phyloP scores from a whole-genome alignment of 345 rosid species.

The Kandelia obovata region DNA sequence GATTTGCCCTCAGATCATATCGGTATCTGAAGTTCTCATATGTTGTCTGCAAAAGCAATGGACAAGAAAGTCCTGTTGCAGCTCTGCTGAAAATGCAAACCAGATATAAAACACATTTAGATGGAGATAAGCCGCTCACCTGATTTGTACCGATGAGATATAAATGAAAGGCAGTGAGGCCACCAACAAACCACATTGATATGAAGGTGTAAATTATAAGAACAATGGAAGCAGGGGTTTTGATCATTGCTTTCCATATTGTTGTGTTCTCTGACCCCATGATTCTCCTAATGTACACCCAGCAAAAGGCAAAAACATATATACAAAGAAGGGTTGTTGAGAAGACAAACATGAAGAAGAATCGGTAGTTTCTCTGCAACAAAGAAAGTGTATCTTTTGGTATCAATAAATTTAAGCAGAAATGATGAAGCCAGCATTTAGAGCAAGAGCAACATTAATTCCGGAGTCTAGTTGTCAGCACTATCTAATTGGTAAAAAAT shows the following conservation, averaged over 20 bases:
- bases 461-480: background rate
- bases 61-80: background rate
- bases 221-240: constrained; percentile 86
- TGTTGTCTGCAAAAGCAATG: constrained; percentile 61
- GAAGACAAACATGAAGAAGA: constrained; percentile 91
- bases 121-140: constrained; percentile 36
- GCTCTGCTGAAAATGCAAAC: background rate
- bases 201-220: constrained; percentile 71
- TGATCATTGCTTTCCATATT: constrained; percentile 77
- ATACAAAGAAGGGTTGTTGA: constrained; percentile 79
- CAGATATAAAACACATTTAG: background rate
- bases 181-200: constrained; percentile 93
- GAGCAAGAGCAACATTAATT: background rate
- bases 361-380: constrained; percentile 93
- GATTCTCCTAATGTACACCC: constrained; percentile 70
- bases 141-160: constrained; percentile 90
- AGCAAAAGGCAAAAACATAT: constrained; percentile 84
- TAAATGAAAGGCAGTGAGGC: constrained; percentile 76
- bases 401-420: too few relatives aligned
- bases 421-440: background rate
- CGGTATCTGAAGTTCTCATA: constrained; percentile 89
- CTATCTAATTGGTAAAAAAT: background rate
- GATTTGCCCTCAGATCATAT: constrained; percentile 60
- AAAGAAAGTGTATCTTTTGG: constrained; percentile 1
- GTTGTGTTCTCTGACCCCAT: constrained; percentile 52